Percentiles rank a stretch among this genome's conserved stretches.
Conservation (phyloP, 164 flowering plant species). For the Buxus sempervirens region DNA sequence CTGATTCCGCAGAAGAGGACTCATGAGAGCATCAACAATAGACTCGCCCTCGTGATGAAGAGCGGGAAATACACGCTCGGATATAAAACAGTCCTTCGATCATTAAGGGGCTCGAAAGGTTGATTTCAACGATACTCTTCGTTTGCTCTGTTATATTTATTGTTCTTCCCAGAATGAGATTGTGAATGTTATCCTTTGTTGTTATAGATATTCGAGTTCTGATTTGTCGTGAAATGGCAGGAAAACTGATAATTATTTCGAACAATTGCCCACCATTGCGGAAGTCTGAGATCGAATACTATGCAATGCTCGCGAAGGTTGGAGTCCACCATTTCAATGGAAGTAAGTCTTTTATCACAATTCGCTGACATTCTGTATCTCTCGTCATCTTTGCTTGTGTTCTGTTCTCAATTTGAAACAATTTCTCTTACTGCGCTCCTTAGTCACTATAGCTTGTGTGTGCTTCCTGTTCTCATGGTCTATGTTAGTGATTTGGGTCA, state of each 20-base stretch:
- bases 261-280: constrained; percentile 30
- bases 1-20: constrained; percentile 60
- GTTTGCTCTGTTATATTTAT: neutral
- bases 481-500: neutral
- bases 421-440: neutral
- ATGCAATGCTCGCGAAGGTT: constrained; percentile 23
- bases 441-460: neutral
- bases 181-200: too few relatives aligned
- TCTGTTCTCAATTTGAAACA: neutral
- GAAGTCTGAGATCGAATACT: constrained; percentile 32
- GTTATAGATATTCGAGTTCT: too few relatives aligned
- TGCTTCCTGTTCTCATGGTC: neutral
- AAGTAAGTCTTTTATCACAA: neutral
- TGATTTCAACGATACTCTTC: neutral
- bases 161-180: too few relatives aligned
- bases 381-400: neutral
- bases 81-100: constrained; percentile 24
- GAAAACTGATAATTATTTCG: constrained; percentile 21
- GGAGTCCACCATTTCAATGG: neutral
- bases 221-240: constrained; percentile 7
- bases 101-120: constrained; percentile 28
- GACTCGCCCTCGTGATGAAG: constrained; percentile 82
- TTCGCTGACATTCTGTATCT: neutral
- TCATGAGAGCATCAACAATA: constrained; percentile 80
- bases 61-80: constrained; percentile 56